A percentile compares a stretch with the other conserved stretches of the same genome.
These are phyloP conservation scores for Colletotrichum theobromicola DNA, from an alignment of 2,329 filamentous ascomycete species.

Conservation along the genomic window DNA sequence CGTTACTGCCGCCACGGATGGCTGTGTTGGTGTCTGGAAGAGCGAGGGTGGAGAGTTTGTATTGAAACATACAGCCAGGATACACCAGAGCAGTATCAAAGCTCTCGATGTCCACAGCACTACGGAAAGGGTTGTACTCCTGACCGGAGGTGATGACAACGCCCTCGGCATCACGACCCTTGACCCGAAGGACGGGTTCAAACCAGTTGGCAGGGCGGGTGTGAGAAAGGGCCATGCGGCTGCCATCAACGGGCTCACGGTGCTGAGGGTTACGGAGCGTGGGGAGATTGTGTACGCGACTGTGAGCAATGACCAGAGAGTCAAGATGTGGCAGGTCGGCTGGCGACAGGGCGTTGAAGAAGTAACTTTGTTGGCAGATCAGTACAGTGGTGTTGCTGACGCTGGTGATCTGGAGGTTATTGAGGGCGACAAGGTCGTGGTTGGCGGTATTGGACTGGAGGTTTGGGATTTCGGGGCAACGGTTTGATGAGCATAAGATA, in stretches of 20 bases:
- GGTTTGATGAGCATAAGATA: background rate
- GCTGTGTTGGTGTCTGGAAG: conserved; percentile 69
- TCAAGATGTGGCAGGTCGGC: conserved; percentile 57
- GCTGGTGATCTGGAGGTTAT: conserved; percentile 56
- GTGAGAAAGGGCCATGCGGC: conserved; percentile 71
- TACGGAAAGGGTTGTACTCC: conserved; percentile 51
- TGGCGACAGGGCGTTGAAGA: conserved; percentile 20
- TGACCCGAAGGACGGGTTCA: conserved; percentile 26
- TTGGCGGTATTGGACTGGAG: conserved; percentile 54
- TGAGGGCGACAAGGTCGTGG: conserved; percentile 32
- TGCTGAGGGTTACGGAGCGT: conserved; percentile 32
- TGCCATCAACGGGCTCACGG: conserved; percentile 66
- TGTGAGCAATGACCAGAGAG: conserved; percentile 65
- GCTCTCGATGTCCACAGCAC: conserved; percentile 51
- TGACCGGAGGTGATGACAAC: conserved; percentile 90
- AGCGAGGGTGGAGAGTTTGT: conserved; percentile 24
- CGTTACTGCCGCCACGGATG: conserved; percentile 82
- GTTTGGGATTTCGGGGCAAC: conserved; percentile 36
- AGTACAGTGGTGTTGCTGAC: conserved; percentile 66
- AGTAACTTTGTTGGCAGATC: conserved; percentile 50
- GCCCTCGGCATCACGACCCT: conserved; percentile 66
- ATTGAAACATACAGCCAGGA: conserved; percentile 39
- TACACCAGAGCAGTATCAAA: conserved; percentile 88
- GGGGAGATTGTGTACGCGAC: conserved; percentile 36
- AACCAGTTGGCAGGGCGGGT: conserved; percentile 27